These are phyloP conservation scores for Cantharellus cinnabarinus DNA, from an alignment of 768 basidiomycete genomes.

Conservation along the genomic window DNA sequence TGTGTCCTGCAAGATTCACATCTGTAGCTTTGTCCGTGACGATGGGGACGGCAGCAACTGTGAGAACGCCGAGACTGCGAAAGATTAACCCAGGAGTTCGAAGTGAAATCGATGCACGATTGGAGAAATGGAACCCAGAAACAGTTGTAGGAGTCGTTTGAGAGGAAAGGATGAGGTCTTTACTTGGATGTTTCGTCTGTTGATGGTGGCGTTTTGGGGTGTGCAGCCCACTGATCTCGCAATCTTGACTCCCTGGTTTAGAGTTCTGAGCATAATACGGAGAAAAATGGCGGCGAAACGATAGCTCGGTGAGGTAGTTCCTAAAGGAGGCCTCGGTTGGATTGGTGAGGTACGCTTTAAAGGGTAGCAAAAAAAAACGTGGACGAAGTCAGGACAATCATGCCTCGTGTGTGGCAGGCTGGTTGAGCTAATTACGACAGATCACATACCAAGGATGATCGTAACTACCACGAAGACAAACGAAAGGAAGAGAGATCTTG, in stretches of 20 bases:
- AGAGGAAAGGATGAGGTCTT: neutral
- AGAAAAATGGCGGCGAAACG: conserved; percentile 84
- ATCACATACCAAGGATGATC: conserved; percentile 47
- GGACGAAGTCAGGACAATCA: conserved; percentile 2
- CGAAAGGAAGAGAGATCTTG: conserved; percentile 39
- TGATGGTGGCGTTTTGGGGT: neutral
- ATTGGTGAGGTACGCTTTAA: conserved; percentile 78
- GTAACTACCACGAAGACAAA: conserved; percentile 47
- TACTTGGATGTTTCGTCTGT: neutral
- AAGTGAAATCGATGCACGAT: conserved; percentile 78
- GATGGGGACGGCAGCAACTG: conserved; percentile 59
- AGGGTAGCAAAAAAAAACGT: conserved; percentile 4
- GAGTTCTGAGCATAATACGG: conserved; percentile 51
- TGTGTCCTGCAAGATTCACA: neutral
- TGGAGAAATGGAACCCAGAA: conserved; percentile 66
- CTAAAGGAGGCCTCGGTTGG: conserved; percentile 88
- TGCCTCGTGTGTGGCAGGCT: neutral
- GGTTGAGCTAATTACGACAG: conserved; percentile 9
- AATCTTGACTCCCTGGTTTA: conserved; percentile 21
- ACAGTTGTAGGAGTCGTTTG: conserved; percentile 1
- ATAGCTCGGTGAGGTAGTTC: conserved; percentile 88
- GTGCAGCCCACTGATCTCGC: conserved; percentile 5
- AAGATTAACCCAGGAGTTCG: conserved; percentile 82
- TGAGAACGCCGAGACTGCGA: conserved; percentile 71
- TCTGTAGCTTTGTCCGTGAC: conserved; percentile 17